Evolutionary conservation across 83 land plant genomes (phyloP), one percentile per base, ranked within the genome.

Genomic region (Picea engelmannii): DNA sequence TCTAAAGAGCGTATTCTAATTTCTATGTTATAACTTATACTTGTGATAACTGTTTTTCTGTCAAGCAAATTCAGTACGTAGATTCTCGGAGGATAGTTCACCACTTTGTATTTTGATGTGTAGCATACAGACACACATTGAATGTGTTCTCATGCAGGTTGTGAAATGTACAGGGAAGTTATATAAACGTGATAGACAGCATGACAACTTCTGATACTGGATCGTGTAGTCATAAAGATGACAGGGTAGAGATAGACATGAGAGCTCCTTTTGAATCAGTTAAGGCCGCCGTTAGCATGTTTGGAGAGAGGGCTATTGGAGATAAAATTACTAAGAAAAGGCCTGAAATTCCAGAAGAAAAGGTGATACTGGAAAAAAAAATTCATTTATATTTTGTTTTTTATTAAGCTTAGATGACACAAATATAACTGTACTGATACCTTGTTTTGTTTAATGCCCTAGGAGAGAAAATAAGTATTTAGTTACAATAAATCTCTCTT

Each of bases 241-340:
- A 87, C 66, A 88, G 90, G 62, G 92, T 87, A 21, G 92, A 89
- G 81, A 92, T 92, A 49, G 94, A 92, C 83, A 92, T 92, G 23
- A 86, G 90, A 55, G 88, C 92, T 78, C 92, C 92, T 65, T 92
- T 92, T 84, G 87, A 85, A 52, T 92, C 94, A 59, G 92, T 92
- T 6, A 92, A 90, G 87, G 94, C 86, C 84, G 94, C 92, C 76
- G 92, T 88, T 47, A 90, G 75, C 68, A 58, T 92, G 35, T 92
- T 92, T 84, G 94, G 89, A 60, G 92, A 90, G 84, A 87, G 83
- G 61, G 87, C 84, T 31, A 81, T 82, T 15, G 85, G 83, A 62
- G 89, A 88, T 44, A 83, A 78, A 65, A 80, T 85, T 74, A n/a
- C 84, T 23, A 42, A 80, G 23, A 87, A 61, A 85, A 90, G 85